Percentiles rank a stretch among this genome's conserved stretches.
Evolutionary conservation across 176 grass and related monocot species (phyloP).

Genomic region (Coix lacrymajobi): DNA sequence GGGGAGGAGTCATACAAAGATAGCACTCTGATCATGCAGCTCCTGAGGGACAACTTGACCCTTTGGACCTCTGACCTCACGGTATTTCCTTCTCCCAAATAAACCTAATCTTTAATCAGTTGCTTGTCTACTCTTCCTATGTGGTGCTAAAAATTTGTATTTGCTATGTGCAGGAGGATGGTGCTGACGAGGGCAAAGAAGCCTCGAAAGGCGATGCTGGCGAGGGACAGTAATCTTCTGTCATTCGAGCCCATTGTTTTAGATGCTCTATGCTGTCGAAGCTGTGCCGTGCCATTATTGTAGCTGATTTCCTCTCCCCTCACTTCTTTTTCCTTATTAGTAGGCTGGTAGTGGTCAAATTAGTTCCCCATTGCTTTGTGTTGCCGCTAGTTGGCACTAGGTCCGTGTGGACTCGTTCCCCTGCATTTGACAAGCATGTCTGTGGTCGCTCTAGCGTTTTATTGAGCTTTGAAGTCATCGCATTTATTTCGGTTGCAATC

Average conservation of each 20-base stretch:
- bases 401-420: constrained; percentile 13
- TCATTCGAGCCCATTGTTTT: constrained; percentile 4
- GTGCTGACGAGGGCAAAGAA: constrained; percentile 61
- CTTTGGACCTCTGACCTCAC: constrained; percentile 89
- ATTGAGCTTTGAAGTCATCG: constrained; percentile 13
- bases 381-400: constrained; percentile 7
- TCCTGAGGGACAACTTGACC: constrained; percentile 88
- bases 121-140: background rate
- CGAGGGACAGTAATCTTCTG: constrained; percentile 50
- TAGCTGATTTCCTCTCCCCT: constrained; percentile 7
- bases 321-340: background rate
- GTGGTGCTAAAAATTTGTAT: background rate
- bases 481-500: background rate
- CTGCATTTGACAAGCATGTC: constrained; percentile 22
- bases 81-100: constrained; percentile 24
- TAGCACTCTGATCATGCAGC: constrained; percentile 94
- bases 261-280: constrained; percentile 11
- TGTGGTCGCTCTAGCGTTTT: constrained; percentile 24
- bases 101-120: background rate
- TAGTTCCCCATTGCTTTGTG: constrained; percentile 29
- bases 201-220: constrained; percentile 42
- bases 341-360: constrained; percentile 22
- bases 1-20: constrained; percentile 94
- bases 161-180: constrained; percentile 51
- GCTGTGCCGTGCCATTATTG: background rate